Evolutionary conservation across 345 rosid genomes (phyloP).

Genomic region (Iberis pinnata): DNA sequence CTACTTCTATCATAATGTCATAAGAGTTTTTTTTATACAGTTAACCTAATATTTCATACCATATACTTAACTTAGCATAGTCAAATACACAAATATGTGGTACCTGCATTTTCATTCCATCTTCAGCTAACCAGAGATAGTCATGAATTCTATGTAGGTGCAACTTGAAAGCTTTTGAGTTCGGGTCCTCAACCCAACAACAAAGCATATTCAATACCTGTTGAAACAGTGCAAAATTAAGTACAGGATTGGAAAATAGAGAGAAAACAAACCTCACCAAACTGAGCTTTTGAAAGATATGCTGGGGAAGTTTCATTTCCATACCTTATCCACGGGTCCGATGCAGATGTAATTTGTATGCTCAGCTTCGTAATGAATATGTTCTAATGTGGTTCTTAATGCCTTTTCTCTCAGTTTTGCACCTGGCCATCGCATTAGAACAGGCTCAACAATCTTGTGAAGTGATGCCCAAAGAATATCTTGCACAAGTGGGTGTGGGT

Average conservation of each 20-base stretch:
- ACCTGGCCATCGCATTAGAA: constrained; percentile 85
- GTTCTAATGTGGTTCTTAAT: constrained; percentile 48
- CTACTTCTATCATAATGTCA: no score
- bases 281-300: constrained; percentile 7
- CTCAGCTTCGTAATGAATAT: constrained; percentile 91
- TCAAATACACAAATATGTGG: constrained; percentile 9
- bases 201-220: constrained; percentile 96
- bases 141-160: constrained; percentile 85
- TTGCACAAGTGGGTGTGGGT: constrained; percentile 85
- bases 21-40: neutral
- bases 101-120: constrained; percentile 99
- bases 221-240: constrained; percentile 9
- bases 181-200: constrained; percentile 98
- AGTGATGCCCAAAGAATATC: constrained; percentile 82
- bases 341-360: constrained; percentile 88
- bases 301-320: constrained; percentile 13
- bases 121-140: constrained; percentile 94
- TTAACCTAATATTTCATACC: constrained; percentile 13
- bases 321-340: constrained; percentile 96
- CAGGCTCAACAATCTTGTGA: constrained; percentile 62
- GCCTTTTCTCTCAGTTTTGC: constrained; percentile 87
- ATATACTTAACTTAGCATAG: constrained; percentile 1
- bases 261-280: constrained; percentile 10
- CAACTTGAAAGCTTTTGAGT: constrained; percentile 86
- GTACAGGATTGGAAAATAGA: constrained; percentile 1